Evolutionary conservation across 2,329 filamentous ascomycete genomes (phyloP).

Genomic region (Aspergillus sp.): DNA sequence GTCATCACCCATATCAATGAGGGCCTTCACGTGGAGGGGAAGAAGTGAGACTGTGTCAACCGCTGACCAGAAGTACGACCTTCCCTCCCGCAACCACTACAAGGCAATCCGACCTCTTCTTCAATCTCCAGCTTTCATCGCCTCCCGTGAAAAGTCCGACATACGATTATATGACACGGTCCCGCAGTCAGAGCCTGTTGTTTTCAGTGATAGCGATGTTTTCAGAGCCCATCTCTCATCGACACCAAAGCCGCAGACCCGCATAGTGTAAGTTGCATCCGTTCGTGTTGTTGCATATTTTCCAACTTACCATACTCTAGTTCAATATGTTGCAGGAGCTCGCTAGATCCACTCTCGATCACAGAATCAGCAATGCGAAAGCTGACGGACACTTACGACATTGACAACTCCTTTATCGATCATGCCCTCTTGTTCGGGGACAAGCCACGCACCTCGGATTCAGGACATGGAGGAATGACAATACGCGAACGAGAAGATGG

Average conservation of each 20-base stretch:
- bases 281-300: too few relatives aligned
- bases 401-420: constrained; percentile 14
- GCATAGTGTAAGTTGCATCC: constrained; percentile 11
- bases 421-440: constrained; percentile 20
- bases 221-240: constrained; percentile 14
- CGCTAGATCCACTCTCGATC: constrained; percentile 15
- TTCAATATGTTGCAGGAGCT: constrained; percentile 16
- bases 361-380: constrained; percentile 14
- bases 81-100: neutral
- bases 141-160: neutral
- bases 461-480: constrained; percentile 14
- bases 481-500: neutral
- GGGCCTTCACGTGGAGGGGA: constrained; percentile 7
- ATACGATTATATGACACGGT: constrained; percentile 2
- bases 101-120: neutral
- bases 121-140: neutral
- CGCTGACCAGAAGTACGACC: neutral
- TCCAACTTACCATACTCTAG: neutral
- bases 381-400: constrained; percentile 14
- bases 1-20: neutral
- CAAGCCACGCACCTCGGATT: constrained; percentile 19
- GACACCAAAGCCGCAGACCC: constrained; percentile 6
- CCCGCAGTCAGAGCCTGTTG: neutral
- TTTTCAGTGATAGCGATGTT: constrained; percentile 13
- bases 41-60: neutral